phyloP scores from a whole-genome alignment of 2,329 filamentous ascomycete species.

The Aspergillus brasiliensis region DNA sequence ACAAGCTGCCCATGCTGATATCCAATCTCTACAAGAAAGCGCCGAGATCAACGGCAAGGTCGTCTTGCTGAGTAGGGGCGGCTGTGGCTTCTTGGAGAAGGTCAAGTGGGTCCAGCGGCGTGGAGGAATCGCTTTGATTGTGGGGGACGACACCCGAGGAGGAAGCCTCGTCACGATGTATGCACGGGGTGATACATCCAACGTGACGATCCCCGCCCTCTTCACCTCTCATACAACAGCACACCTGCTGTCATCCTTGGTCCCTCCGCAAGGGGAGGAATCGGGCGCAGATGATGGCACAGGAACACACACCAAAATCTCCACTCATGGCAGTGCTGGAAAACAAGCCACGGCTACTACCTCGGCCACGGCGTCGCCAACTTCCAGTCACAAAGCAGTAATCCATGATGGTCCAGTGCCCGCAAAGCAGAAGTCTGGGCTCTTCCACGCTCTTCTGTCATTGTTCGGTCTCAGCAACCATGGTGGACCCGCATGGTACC shows the following conservation, averaged over 20 bases:
- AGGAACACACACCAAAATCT: conserved; percentile 48
- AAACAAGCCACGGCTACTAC: conserved; percentile 33
- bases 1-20: conserved; percentile 71
- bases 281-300: conserved; percentile 61
- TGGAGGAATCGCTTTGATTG: conserved; percentile 85
- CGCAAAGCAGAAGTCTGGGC: conserved; percentile 28
- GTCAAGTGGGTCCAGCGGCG: conserved; percentile 94
- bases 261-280: conserved; percentile 69
- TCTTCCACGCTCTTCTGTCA: conserved; percentile 50
- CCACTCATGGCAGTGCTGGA: conserved; percentile 23
- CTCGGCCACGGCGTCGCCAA: conserved; percentile 34
- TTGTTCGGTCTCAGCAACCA: conserved; percentile 45
- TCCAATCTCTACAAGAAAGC: conserved; percentile 85
- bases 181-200: conserved; percentile 92
- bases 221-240: conserved; percentile 96
- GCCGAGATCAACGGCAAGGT: conserved; percentile 94
- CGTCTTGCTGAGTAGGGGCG: conserved; percentile 85
- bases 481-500: conserved; percentile 22
- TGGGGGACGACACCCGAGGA: conserved; percentile 88
- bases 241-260: conserved; percentile 84
- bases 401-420: conserved; percentile 19
- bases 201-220: conserved; percentile 88
- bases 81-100: conserved; percentile 95
- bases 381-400: conserved; percentile 29
- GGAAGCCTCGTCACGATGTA: conserved; percentile 96